A percentile compares a stretch with the other conserved stretches of the same genome.
These are phyloP conservation scores for Myxozyma neglecta DNA, from an alignment of 805 yeast species.

Conservation along the genomic window DNA sequence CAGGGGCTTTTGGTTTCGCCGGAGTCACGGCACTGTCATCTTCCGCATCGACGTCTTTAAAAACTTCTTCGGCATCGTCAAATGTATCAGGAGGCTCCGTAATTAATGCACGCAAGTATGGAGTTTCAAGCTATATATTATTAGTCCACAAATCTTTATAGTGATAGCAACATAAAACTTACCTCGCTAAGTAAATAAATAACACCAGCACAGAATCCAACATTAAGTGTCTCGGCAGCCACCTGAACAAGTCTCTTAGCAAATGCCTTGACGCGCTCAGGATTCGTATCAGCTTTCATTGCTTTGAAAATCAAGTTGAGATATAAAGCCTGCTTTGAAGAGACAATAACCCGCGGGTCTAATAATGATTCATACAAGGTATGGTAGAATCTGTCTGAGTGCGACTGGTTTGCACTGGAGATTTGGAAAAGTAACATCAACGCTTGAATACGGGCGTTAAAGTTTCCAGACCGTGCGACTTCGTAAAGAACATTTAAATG, in stretches of 20 bases:
- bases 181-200: slow-evolving; percentile 65
- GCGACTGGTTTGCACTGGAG: slow-evolving; percentile 51
- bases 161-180: background rate
- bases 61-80: slow-evolving; percentile 46
- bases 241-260: slow-evolving; percentile 87
- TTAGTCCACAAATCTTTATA: background rate
- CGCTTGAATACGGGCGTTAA: slow-evolving; percentile 92
- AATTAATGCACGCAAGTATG: slow-evolving; percentile 66
- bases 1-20: slow-evolving; percentile 11
- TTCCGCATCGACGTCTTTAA: slow-evolving; percentile 35
- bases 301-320: slow-evolving; percentile 83
- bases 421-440: slow-evolving; percentile 82
- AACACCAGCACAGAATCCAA: slow-evolving; percentile 88
- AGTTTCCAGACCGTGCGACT: slow-evolving; percentile 91
- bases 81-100: slow-evolving; percentile 53
- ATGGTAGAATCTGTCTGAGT: slow-evolving; percentile 64
- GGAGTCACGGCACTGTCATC: slow-evolving; percentile 13
- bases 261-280: slow-evolving; percentile 76
- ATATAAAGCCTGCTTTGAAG: slow-evolving; percentile 92
- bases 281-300: slow-evolving; percentile 63
- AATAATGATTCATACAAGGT: slow-evolving; percentile 86
- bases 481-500: slow-evolving; percentile 83
- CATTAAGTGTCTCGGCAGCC: slow-evolving; percentile 79
- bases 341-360: slow-evolving; percentile 77
- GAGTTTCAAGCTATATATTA: slow-evolving; percentile 50